Conservation (phyloP, 2,329 filamentous ascomycete species). For the Ceratocystis smalleyi region DNA sequence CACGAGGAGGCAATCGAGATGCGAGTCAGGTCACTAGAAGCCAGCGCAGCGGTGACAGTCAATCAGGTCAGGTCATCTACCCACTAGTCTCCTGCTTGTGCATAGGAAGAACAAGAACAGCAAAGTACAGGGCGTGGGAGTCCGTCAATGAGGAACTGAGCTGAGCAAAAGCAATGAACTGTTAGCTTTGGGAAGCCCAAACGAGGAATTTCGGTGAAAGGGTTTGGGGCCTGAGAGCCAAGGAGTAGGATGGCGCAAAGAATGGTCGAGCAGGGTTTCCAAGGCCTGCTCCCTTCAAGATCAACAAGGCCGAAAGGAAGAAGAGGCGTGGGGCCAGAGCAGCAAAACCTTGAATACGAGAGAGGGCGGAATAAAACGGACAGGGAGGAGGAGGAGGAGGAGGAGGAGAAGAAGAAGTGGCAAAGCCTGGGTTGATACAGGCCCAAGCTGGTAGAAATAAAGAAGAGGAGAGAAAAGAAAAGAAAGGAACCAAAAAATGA, state of each 20-base stretch:
- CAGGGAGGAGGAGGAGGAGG: not conserved
- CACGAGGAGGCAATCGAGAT: conserved; percentile 1
- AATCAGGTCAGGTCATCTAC: not conserved
- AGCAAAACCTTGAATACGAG: conserved; percentile 1
- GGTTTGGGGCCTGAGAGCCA: not conserved
- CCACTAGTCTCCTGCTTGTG: not conserved
- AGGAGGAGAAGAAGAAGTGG: not conserved
- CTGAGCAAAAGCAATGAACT: too few species aligned
- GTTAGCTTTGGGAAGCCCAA: not conserved
- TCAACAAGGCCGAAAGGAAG: not conserved
- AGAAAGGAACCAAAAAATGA: too few species aligned
- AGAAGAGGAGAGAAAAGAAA: not conserved
- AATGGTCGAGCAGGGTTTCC: not conserved
- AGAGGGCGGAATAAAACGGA: not conserved
- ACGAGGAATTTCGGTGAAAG: not conserved
- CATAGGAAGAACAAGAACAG: not conserved
- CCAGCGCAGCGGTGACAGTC: too few species aligned
- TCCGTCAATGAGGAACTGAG: too few species aligned
- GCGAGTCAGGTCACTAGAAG: not conserved
- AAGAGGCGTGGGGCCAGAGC: not conserved
- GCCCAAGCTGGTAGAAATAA: not conserved
- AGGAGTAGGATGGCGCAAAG: not conserved
- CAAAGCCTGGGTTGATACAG: not conserved
- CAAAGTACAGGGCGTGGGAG: not conserved
- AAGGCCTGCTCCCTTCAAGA: too few species aligned